These are phyloP conservation scores for Suhomyces bribrorum DNA, from an alignment of 1,139 yeast species.

Conservation along the genomic window DNA sequence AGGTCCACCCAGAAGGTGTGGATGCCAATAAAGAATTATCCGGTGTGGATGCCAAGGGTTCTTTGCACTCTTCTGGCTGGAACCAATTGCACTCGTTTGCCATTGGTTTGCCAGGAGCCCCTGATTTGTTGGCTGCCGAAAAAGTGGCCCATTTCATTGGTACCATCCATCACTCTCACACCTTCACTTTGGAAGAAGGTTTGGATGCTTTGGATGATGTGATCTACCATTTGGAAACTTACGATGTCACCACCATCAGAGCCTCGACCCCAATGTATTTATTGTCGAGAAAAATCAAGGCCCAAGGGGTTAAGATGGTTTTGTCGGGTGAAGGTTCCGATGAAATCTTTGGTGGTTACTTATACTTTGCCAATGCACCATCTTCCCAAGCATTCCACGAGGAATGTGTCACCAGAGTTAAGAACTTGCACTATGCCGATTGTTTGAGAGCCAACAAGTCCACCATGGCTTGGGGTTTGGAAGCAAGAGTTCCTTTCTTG, in stretches of 20 bases:
- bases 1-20: conserved; percentile 45
- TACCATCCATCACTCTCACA: conserved; percentile 96
- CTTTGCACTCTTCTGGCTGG: conserved; percentile 78
- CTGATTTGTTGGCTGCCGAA: conserved; percentile 94
- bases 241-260: conserved; percentile 97
- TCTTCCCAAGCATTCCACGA: conserved; percentile 86
- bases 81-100: conserved; percentile 89
- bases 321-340: conserved; percentile 98
- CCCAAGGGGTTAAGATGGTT: conserved; percentile 99
- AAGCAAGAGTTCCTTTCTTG: conserved; percentile 98
- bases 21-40: conserved; percentile 68
- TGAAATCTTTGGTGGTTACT: conserved; percentile 97
- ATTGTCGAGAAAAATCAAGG: conserved; percentile 93
- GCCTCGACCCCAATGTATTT: conserved; percentile 99
- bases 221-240: conserved; percentile 93
- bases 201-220: conserved; percentile 94
- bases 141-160: conserved; percentile 96
- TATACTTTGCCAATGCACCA: conserved; percentile 97
- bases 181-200: conserved; percentile 95
- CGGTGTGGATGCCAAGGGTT: conserved; percentile 89
- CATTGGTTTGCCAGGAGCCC: conserved; percentile 95
- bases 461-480: conserved; percentile 99
- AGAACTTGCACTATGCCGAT: conserved; percentile 96
- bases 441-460: conserved; percentile 99
- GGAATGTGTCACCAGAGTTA: conserved; percentile 93